Evolutionary conservation across 306 rosid species (phyloP).

Genomic region (Astragalus glycyphyllos): DNA sequence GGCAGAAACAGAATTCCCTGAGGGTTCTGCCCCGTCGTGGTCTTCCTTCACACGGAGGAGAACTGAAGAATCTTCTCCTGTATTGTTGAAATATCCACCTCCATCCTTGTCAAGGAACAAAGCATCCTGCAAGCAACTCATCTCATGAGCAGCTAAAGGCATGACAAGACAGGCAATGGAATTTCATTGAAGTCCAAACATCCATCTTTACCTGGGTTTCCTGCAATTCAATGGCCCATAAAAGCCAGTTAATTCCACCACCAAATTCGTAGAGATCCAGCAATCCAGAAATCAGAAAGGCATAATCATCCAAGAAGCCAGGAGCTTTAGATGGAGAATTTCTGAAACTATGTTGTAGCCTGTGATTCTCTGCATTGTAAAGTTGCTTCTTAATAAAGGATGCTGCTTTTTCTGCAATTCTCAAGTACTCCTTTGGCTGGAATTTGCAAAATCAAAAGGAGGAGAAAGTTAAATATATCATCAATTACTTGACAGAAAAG

Average conservation of each 20-base stretch:
- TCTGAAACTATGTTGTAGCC: constrained; percentile 86
- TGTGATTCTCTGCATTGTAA: constrained; percentile 62
- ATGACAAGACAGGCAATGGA: constrained; percentile 12
- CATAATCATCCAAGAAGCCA: constrained; percentile 92
- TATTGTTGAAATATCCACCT: constrained; percentile 89
- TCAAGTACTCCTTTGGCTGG: constrained; percentile 79
- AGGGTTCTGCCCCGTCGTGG: constrained; percentile 94
- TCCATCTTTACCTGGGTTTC: constrained; percentile 72
- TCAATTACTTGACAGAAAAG: constrained; percentile 29
- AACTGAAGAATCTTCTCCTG: constrained; percentile 88
- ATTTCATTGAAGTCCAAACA: constrained; percentile 16
- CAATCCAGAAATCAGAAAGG: constrained; percentile 83
- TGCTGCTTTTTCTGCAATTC: constrained; percentile 82
- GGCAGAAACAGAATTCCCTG: constrained; percentile 89
- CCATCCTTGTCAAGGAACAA: constrained; percentile 88
- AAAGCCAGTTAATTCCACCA: constrained; percentile 73
- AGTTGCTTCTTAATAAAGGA: constrained; percentile 72
- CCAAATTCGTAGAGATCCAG: constrained; percentile 90
- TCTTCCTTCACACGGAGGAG: constrained; percentile 95
- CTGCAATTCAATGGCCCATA: constrained; percentile 90
- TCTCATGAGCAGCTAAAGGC: constrained; percentile 30
- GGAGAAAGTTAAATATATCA: constrained; percentile 32
- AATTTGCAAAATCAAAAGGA: constrained; percentile 32
- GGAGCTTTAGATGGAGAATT: constrained; percentile 86
- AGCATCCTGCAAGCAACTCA: constrained; percentile 69